A percentile compares a stretch with the other conserved stretches of the same genome.
phyloP scores from a whole-genome alignment of 176 grass and related monocot genomes.

The Chloris gayana region DNA sequence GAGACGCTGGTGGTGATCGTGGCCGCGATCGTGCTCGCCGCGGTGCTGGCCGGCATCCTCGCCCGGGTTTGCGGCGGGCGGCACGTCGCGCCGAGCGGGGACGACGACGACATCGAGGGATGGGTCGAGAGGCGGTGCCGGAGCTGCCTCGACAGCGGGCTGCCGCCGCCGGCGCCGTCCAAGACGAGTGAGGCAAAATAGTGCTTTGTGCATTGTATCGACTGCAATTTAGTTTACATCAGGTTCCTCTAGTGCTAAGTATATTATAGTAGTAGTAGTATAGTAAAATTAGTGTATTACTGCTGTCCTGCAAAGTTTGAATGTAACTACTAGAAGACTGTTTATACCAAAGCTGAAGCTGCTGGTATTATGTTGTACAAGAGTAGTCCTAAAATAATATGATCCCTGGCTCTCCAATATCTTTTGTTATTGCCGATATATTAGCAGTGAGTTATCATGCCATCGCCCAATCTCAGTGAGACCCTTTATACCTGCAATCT shows the following conservation, averaged over 20 bases:
- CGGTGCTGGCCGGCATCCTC: slow-evolving; percentile 65
- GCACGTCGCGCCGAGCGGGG: slow-evolving; percentile 43
- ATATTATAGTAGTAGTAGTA: neutral
- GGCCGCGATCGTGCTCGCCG: slow-evolving; percentile 70
- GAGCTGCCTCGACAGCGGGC: slow-evolving; percentile 79
- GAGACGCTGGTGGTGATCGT: slow-evolving; percentile 90
- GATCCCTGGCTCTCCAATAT: neutral
- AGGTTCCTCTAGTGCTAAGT: neutral
- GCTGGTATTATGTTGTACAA: neutral
- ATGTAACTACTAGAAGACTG: neutral
- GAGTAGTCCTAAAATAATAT: neutral
- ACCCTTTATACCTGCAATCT: neutral
- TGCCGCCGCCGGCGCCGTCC: slow-evolving; percentile 42
- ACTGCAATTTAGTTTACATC: neutral
- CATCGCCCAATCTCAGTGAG: neutral
- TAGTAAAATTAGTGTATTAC: neutral
- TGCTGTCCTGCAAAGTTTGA: neutral
- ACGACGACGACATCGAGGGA: slow-evolving; percentile 68
- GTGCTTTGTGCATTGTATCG: slow-evolving; percentile 2
- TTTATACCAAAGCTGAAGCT: neutral
- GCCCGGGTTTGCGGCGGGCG: slow-evolving; percentile 58
- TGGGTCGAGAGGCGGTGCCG: slow-evolving; percentile 74
- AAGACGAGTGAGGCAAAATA: slow-evolving; percentile 57
- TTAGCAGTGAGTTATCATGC: neutral
- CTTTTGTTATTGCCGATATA: neutral